phyloP scores from a whole-genome alignment of 805 yeast species.

The Teunomyces cretensis region DNA sequence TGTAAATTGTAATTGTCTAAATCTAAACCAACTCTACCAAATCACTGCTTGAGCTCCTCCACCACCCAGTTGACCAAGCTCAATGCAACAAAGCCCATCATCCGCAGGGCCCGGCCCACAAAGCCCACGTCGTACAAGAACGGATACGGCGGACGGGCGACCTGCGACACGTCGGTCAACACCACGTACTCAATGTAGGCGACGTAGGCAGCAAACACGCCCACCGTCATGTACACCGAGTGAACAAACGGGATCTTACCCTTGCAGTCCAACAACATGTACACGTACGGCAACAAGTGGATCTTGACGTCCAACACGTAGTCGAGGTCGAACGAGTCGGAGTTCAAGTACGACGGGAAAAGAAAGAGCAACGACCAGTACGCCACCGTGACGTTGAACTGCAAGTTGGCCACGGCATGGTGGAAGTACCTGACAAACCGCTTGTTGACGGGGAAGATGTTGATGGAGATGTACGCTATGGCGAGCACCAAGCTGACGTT shows the following conservation, averaged over 20 bases:
- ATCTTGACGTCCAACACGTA: constrained; percentile 20
- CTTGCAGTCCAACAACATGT: constrained; percentile 12
- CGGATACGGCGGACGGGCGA: constrained; percentile 18
- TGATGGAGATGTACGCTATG: constrained; percentile 4
- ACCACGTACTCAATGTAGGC: constrained; percentile 14
- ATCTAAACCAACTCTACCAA: no score
- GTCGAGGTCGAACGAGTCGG: constrained; percentile 16
- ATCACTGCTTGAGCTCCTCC: not conserved
- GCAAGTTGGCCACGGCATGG: constrained; percentile 17
- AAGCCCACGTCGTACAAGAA: constrained; percentile 10
- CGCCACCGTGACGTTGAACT: constrained; percentile 20
- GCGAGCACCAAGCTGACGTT: constrained; percentile 16
- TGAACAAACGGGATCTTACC: not conserved
- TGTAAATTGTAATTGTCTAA: no score
- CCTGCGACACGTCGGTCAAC: constrained; percentile 3
- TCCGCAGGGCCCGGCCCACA: constrained; percentile 10
- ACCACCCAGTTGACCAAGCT: constrained; percentile 5
- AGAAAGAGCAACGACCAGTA: constrained; percentile 22
- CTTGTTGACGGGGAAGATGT: constrained; percentile 1
- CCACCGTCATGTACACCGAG: not conserved
- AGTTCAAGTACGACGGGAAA: constrained; percentile 16
- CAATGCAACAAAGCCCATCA: constrained; percentile 6
- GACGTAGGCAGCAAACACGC: constrained; percentile 15
- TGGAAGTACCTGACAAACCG: constrained; percentile 2
- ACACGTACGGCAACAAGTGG: constrained; percentile 25